Conservation (phyloP, 1,284 basidiomycete species). For the Ustilago lituana region DNA sequence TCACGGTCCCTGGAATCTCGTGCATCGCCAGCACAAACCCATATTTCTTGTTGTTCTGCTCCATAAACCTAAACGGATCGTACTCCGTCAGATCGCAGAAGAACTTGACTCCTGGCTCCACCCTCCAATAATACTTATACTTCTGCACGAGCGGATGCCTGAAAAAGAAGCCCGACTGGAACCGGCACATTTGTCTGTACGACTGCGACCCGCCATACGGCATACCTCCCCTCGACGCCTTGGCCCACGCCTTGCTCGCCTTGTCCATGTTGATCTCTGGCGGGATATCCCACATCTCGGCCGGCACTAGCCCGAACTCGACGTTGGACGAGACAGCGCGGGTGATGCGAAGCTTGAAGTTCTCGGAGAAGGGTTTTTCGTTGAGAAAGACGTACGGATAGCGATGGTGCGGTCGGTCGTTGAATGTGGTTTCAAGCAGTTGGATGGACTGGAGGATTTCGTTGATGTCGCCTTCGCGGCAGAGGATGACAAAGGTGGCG, state of each 20-base stretch:
- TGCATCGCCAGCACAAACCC: slow-evolving; percentile 81
- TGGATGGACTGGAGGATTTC: slow-evolving; percentile 57
- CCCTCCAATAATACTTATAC: slow-evolving; percentile 93
- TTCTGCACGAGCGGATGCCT: slow-evolving; percentile 71
- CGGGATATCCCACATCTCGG: slow-evolving; percentile 84
- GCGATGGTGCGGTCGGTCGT: slow-evolving; percentile 44
- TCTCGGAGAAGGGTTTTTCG: slow-evolving; percentile 66
- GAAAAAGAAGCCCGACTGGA: slow-evolving; percentile 82
- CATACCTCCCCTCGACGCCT: slow-evolving; percentile 76
- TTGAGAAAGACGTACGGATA: slow-evolving; percentile 69
- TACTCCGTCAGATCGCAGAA: slow-evolving; percentile 78
- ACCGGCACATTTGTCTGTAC: slow-evolving; percentile 78
- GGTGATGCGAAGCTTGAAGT: slow-evolving; percentile 65
- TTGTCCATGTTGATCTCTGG: slow-evolving; percentile 74
- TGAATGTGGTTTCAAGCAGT: slow-evolving; percentile 61
- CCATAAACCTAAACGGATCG: slow-evolving; percentile 88
- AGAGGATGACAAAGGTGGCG: slow-evolving; percentile 66
- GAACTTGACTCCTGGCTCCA: slow-evolving; percentile 79
- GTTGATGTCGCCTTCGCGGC: slow-evolving; percentile 64
- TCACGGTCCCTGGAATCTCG: slow-evolving; percentile 81
- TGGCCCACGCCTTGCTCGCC: slow-evolving; percentile 74
- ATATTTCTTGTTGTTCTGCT: slow-evolving; percentile 76
- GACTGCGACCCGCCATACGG: slow-evolving; percentile 82
- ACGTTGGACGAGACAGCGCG: slow-evolving; percentile 61
- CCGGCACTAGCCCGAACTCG: slow-evolving; percentile 81